Evolutionary conservation across 2,329 filamentous ascomycete genomes (phyloP).

Genomic region (Ceratocystis diversiconidia): DNA sequence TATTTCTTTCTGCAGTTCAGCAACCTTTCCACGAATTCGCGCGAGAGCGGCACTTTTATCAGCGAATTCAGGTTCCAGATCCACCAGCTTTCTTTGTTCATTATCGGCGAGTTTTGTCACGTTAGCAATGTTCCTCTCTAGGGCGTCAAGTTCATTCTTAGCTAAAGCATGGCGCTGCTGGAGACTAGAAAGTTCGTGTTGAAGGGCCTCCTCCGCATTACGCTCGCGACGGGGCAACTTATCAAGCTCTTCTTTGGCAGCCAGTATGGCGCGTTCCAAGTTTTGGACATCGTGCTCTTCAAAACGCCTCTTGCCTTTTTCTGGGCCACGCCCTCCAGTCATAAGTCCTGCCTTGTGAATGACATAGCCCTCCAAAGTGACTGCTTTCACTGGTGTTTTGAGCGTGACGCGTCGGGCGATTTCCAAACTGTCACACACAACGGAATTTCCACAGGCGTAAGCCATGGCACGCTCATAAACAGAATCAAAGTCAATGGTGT

Average conservation of each 20-base stretch:
- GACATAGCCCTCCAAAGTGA: constrained; percentile 86
- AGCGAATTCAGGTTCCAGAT: constrained; percentile 63
- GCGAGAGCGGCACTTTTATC: constrained; percentile 58
- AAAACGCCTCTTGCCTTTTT: constrained; percentile 68
- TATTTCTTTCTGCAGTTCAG: constrained; percentile 48
- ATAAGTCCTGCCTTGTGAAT: constrained; percentile 95
- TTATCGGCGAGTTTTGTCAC: constrained; percentile 71
- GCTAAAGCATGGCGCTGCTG: constrained; percentile 60
- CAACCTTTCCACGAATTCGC: constrained; percentile 35
- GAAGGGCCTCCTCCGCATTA: constrained; percentile 64
- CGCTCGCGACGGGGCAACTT: constrained; percentile 68
- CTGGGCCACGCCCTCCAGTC: constrained; percentile 79
- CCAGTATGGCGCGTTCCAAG: constrained; percentile 60
- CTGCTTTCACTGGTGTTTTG: constrained; percentile 79
- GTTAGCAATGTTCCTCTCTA: constrained; percentile 70
- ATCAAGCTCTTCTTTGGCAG: constrained; percentile 62
- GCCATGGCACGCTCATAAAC: constrained; percentile 82
- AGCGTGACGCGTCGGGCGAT: constrained; percentile 79
- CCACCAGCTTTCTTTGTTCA: constrained; percentile 56
- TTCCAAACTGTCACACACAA: constrained; percentile 78
- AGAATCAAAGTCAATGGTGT: constrained; percentile 87
- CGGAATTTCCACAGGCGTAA: constrained; percentile 86
- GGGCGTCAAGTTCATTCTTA: constrained; percentile 60
- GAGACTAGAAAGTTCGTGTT: constrained; percentile 64
- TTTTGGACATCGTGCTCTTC: constrained; percentile 83